Base-by-base conservation (phyloP, 257 asterid species). In the Solanum etuberosum region DNA sequence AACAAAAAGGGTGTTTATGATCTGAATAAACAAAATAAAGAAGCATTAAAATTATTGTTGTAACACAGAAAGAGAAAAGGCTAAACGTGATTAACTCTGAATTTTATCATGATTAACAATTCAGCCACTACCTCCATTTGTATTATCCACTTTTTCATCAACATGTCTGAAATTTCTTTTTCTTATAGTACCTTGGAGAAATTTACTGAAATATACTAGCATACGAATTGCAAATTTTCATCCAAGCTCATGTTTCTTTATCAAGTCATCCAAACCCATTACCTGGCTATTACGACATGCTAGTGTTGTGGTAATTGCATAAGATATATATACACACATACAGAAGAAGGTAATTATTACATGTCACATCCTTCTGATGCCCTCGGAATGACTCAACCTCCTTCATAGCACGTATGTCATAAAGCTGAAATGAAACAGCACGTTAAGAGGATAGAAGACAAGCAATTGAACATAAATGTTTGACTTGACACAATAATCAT, bases 321-420 rank as follows among this genome's bases (percentile, higher is more conserved):
- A 80, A 80, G 85, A 80, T 80, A 46, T 15, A 42, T 42, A 42
- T 29, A 80, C 67, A 80, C 67, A 80, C 68, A 80, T 46, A 46
- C 25, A 80, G 29, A 80, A 80, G 61, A 80, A 48, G 68, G 85
- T 72, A 71, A 72, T 51, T 86, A 90, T 84, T 92, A 96, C 99
- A 92, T 77, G 99, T 97, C 81, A 97, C 98, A 88, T 97, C 99
- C 92, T 96, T 97, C 86, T 89, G 92, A 90, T 97, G 99, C 88
- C 99, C 99, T 65, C 98, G 98, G 86, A 97, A 97, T 83, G 99
- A 94, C 89, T 96, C 96, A 68, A 97, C 97, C 93, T 97, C 99
- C 94, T 96, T 97, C 99, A 97, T 97, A 37, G 98, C 95, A 92
- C 99, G 94, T 92, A 97, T 95, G 89, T 97, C 99, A 90, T 94